phyloP scores from a whole-genome alignment of 2,329 filamentous ascomycete species.

The Fonsecaea nubica region DNA sequence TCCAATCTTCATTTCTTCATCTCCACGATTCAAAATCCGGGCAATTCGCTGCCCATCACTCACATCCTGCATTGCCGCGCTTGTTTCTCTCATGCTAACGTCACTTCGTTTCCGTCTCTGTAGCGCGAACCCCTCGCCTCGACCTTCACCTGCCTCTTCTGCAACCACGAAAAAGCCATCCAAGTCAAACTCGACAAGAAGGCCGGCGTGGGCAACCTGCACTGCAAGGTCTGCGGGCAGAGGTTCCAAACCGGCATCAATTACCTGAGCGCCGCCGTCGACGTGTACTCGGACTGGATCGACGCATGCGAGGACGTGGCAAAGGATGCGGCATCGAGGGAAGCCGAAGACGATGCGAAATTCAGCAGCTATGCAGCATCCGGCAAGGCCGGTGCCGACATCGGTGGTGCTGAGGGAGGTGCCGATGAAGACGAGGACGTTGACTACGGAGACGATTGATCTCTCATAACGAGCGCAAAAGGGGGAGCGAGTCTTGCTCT shows the following conservation, averaged over 20 bases:
- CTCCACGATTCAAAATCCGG: not conserved
- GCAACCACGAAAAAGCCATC: constrained; percentile 95
- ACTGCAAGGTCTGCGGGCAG: constrained; percentile 93
- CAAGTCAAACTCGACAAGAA: constrained; percentile 94
- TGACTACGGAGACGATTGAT: constrained; percentile 55
- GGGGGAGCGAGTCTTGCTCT: not conserved
- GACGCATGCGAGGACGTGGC: constrained; percentile 84
- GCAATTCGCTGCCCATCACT: too few relatives aligned
- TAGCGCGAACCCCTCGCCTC: constrained; percentile 62
- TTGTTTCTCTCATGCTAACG: not conserved
- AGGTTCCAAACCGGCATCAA: constrained; percentile 92
- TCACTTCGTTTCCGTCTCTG: not conserved
- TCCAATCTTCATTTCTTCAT: constrained; percentile 54
- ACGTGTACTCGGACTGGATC: constrained; percentile 98
- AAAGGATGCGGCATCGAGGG: constrained; percentile 59
- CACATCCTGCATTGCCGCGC: too few relatives aligned
- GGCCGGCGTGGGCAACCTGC: constrained; percentile 78
- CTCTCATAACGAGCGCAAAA: not conserved
- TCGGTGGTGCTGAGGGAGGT: constrained; percentile 34
- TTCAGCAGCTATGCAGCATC: constrained; percentile 41
- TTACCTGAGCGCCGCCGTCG: constrained; percentile 81
- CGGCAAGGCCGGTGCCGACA: constrained; percentile 41
- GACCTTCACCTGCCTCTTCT: constrained; percentile 96
- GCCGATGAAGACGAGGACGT: constrained; percentile 45
- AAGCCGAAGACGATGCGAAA: constrained; percentile 40